Evolutionary conservation across 805 yeast genomes (phyloP), one percentile per base, ranked within the genome.

Genomic region (Henningerozyma blattae): DNA sequence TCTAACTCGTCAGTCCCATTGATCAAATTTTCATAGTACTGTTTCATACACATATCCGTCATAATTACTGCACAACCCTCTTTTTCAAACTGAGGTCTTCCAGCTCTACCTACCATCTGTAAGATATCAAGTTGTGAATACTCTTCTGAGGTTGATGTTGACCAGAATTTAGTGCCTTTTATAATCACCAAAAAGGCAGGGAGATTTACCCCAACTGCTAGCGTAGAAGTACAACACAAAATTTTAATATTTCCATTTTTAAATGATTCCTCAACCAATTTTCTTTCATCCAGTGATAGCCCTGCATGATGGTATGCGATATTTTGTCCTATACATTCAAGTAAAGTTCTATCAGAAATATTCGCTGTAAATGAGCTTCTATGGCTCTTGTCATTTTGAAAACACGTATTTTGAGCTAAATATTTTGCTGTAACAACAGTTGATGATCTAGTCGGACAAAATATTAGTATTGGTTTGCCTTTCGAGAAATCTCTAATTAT

Each of bases 81-180:
- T 3, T 58, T 60, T 43, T 72, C 77, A 46, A 62, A 71, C 22
- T 68, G 74, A 0, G 78, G 77, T 32, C 79, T 60, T 3, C 81
- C 80, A 3, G 80, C 79, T 43, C 80, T 59, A 3, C 79, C 80
- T 49, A 75, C 65, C 81, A 75, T 75, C 42, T 75, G 80, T 28
- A 70, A 48, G 20, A 74, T 53, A 37, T 73, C 79, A 17, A 72
- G 52, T 30, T 68, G 72, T 2, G 74, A 61, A 46, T 73, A 74
- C 37, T 75, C 80, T 24, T 54, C 56, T 39, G 67, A 60, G 34
- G 60, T 67, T 16, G 67, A 67, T 15, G 65, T 67, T 15, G 50
- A 54, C 70, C 78, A 80, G 33, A 70, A 64, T 44, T 68, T 74
- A 0, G 81, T 75, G 1, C 80, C 79, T 39, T 74, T 75, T n/a